Conservation (phyloP, 2,329 filamentous ascomycete genomes). For the Colletotrichum cordylinicola region DNA sequence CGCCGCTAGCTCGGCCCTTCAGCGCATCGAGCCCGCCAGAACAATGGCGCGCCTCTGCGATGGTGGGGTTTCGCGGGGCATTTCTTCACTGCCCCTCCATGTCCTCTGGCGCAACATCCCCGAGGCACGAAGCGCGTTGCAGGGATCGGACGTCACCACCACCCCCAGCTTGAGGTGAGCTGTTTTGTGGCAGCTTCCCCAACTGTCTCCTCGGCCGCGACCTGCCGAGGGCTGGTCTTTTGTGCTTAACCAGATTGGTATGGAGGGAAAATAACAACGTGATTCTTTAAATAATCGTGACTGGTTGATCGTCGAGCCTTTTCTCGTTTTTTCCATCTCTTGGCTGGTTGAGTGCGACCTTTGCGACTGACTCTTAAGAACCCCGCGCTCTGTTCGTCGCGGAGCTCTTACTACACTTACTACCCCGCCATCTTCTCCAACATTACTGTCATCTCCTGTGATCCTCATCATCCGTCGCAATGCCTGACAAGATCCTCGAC, state of each 20-base stretch:
- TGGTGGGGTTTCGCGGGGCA: conserved; percentile 21
- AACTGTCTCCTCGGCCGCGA: conserved; percentile 6
- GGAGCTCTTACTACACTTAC: neutral
- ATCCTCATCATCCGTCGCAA: conserved; percentile 38
- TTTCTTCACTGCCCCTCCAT: neutral
- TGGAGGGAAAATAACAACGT: neutral
- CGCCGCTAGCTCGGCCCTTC: neutral
- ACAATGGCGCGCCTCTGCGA: conserved; percentile 5
- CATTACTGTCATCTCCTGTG: neutral
- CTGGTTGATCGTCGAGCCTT: neutral
- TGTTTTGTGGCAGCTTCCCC: conserved; percentile 18
- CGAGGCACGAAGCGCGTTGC: neutral
- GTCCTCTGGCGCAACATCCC: neutral
- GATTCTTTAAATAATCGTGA: conserved; percentile 5
- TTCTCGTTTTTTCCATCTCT: neutral
- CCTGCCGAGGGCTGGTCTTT: conserved; percentile 2
- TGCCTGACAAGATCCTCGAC: conserved; percentile 82
- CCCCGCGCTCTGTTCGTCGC: neutral
- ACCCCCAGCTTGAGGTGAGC: neutral
- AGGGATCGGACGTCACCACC: conserved; percentile 16
- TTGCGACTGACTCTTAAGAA: neutral
- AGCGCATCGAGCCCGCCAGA: neutral
- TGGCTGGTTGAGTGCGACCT: neutral
- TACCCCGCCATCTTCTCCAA: conserved; percentile 19
- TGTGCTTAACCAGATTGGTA: neutral